Conservation (phyloP, 306 rosid genomes). For the Sindora glabra region DNA sequence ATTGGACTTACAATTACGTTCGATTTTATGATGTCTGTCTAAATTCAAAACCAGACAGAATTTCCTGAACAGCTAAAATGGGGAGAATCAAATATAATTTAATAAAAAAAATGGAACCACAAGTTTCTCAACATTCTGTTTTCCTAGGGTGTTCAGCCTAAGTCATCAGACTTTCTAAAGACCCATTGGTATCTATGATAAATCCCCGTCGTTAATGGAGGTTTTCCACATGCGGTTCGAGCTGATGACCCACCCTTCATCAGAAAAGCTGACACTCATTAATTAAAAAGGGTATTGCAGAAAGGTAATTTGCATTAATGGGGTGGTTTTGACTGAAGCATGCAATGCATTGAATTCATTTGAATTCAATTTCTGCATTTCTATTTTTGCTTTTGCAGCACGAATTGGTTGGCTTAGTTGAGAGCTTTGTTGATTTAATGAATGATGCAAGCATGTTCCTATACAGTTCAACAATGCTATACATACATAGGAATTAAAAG, state of each 20-base stretch:
- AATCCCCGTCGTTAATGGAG: constrained; percentile 4
- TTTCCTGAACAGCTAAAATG: constrained; percentile 24
- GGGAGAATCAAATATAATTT: constrained; percentile 3
- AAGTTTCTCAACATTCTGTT: constrained; percentile 48
- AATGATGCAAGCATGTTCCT: constrained; percentile 20
- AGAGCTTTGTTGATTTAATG: constrained; percentile 18
- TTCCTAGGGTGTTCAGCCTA: too few species aligned
- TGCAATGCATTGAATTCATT: too few species aligned
- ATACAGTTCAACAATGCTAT: too few species aligned
- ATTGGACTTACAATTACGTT: constrained; percentile 29
- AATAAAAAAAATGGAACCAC: constrained; percentile 4
- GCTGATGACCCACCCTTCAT: constrained; percentile 30
- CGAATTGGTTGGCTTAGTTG: constrained; percentile 16
- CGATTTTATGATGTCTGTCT: constrained; percentile 19
- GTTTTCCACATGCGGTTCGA: constrained; percentile 22
- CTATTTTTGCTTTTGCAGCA: constrained; percentile 28
- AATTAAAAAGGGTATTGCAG: constrained; percentile 24
- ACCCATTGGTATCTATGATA: constrained; percentile 3
- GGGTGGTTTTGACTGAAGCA: constrained; percentile 26
- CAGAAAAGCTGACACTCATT: constrained; percentile 43
- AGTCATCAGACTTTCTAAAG: too few species aligned
- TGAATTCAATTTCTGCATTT: too few species aligned
- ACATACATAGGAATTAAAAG: too few species aligned
- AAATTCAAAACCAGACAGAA: constrained; percentile 20
- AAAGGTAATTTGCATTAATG: constrained; percentile 27